Base-by-base conservation (phyloP, 2,329 filamentous ascomycete species). In the Talaromyces sp. region DNA sequence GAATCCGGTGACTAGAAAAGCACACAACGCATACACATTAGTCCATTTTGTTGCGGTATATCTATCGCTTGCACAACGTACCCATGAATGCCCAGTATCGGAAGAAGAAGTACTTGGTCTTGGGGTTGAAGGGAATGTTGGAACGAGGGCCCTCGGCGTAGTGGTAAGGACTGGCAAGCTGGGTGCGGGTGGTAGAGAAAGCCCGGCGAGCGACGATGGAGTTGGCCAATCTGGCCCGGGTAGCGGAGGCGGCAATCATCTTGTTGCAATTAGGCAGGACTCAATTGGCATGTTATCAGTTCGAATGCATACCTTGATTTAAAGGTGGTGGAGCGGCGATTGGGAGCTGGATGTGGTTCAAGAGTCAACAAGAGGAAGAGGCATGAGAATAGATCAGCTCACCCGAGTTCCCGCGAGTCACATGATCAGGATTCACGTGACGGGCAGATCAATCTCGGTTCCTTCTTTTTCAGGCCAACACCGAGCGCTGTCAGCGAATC, bases 121-220 rank as follows among this genome's bases (percentile, higher is more conserved):
- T 83, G 66, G 94, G 89, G 84, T 99, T 96, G 86, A 99, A 99
- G 66, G 94, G 94, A 66, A 99, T 79, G 84, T 97, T 97, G 82
- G 84, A 87, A 78, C 91, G 89, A 72, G 93, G 89, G 65, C 93
- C 94, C 82, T 97, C 93, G 69, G 93, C 88, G 82, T 99, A 99
- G 84, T 99, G 94, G 87, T 96, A 97, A 64, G 92, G 92, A 75
- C 90, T 95, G 69, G 82, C 84, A 75, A 96, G 80, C 77, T 89
- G 91, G 74, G 88, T 79, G 72, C 90, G 89, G 75, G 93, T 95
- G 72, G 90, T 86, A 78, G 91, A 88, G 88, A 99, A 97, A 80
- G 88, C 91, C 78, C 94, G 92, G 81, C 91, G 91, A 83, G 87
- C 84, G 80, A 91, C 81, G 73, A 86, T 76, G 65, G 83, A 79